Conservation (phyloP, 2,329 filamentous ascomycete genomes). For the Orbilia brochopaga region DNA sequence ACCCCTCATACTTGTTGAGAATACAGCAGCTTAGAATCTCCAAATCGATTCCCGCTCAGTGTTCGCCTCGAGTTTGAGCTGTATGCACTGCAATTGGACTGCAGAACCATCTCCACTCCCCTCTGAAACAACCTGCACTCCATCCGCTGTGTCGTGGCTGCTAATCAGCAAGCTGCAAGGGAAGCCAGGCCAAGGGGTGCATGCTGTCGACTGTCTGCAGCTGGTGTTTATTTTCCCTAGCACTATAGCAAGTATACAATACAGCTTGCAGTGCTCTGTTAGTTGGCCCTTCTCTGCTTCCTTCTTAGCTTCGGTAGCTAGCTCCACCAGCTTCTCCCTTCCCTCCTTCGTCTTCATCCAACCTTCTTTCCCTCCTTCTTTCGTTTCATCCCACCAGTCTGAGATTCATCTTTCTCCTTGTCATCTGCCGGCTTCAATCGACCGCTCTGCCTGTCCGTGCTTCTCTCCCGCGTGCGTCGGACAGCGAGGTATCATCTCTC, state of each 20-base stretch:
- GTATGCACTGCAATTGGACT: no score
- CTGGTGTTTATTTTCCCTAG: not conserved
- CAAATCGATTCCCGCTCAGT: no score
- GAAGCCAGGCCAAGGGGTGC: not conserved
- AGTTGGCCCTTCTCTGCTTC: not conserved
- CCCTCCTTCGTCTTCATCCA: slow-evolving; percentile 20
- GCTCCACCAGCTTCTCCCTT: slow-evolving; percentile 27
- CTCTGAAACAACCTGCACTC: not conserved
- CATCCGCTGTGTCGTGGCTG: not conserved
- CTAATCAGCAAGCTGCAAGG: not conserved
- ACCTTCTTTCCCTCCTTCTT: slow-evolving; percentile 14
- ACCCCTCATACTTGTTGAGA: no score
- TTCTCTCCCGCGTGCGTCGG: slow-evolving; percentile 2
- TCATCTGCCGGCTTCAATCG: not conserved
- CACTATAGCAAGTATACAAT: no score
- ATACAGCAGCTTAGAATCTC: no score
- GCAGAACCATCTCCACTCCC: no score
- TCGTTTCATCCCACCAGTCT: slow-evolving; percentile 14
- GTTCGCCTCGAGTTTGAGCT: no score
- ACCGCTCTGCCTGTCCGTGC: not conserved
- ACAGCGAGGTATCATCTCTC: slow-evolving; percentile 32
- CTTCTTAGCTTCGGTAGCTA: slow-evolving; percentile 32
- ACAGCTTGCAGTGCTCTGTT: not conserved
- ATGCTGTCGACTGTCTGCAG: not conserved
- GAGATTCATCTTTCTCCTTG: not conserved